Percentiles rank a stretch among this genome's conserved stretches.
These are phyloP conservation scores for Didymella glomerata DNA, from an alignment of 2,329 filamentous ascomycete genomes.

Conservation along the genomic window DNA sequence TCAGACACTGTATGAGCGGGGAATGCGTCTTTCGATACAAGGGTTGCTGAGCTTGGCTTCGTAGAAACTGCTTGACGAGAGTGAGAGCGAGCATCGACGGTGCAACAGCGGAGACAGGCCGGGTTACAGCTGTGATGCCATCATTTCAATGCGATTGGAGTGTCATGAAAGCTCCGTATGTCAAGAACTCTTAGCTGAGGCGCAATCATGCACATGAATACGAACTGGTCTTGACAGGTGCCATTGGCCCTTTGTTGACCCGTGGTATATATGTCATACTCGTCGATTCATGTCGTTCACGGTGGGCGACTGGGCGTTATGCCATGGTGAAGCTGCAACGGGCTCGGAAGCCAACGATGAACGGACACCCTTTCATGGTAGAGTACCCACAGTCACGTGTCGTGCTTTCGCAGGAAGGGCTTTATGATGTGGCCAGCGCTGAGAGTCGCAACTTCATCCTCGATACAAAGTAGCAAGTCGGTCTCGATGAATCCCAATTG, in stretches of 20 bases:
- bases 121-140: background rate
- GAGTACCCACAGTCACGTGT: no score
- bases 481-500: constrained; percentile 25
- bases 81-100: background rate
- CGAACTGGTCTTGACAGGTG: no score
- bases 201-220: background rate
- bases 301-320: constrained; percentile 12
- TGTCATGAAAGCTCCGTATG: constrained; percentile 10
- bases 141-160: constrained; percentile 3
- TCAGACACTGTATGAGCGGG: constrained; percentile 7
- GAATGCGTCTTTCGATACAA: constrained; percentile 13
- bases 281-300: constrained; percentile 3
- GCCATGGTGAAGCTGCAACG: background rate
- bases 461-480: constrained; percentile 25
- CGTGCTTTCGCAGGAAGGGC: background rate
- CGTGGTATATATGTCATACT: constrained; percentile 7
- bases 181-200: constrained; percentile 9
- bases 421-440: constrained; percentile 25
- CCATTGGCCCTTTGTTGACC: background rate
- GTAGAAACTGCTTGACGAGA: constrained; percentile 6
- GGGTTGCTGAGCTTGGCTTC: constrained; percentile 11
- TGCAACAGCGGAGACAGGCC: constrained; percentile 3
- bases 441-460: constrained; percentile 29
- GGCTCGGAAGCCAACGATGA: background rate
- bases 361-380: background rate